A percentile compares a stretch with the other conserved stretches of the same genome.
These are phyloP conservation scores for Fagopyrum tataricum DNA, from an alignment of 148 eudicot species.

Conservation along the genomic window DNA sequence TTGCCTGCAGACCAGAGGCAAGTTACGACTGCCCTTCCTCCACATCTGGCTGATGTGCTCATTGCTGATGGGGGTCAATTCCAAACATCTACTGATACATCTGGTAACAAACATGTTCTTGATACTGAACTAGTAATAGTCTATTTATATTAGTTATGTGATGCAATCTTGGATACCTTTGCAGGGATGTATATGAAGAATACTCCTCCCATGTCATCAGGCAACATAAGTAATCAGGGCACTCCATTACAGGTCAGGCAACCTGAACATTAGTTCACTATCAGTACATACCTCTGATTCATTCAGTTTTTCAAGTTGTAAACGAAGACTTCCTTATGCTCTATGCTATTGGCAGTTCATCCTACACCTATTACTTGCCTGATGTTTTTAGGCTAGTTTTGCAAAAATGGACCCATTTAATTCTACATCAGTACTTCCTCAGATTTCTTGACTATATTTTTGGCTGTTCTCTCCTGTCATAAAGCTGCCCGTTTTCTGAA, in stretches of 20 bases:
- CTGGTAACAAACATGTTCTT: constrained; percentile 42
- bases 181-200: constrained; percentile 77
- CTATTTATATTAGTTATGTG: not conserved
- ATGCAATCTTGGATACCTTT: constrained; percentile 16
- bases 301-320: constrained; percentile 1
- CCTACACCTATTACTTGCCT: not conserved
- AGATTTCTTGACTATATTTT: not conserved
- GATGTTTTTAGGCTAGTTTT: not conserved
- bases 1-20: constrained; percentile 78
- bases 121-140: not conserved
- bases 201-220: constrained; percentile 68
- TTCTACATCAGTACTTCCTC: not conserved
- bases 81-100: constrained; percentile 55
- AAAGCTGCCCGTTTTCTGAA: not conserved
- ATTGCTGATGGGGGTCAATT: constrained; percentile 37
- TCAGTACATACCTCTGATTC: not conserved
- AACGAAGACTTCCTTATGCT: not conserved
- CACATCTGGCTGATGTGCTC: constrained; percentile 79
- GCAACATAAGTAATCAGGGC: constrained; percentile 61
- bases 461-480: not conserved
- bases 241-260: constrained; percentile 63
- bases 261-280: not conserved
- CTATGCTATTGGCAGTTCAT: not conserved
- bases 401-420: not conserved
- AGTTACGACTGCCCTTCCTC: constrained; percentile 62